Conservation (phyloP, 495 filamentous ascomycete genomes). For the Daldinia vernicosa region DNA sequence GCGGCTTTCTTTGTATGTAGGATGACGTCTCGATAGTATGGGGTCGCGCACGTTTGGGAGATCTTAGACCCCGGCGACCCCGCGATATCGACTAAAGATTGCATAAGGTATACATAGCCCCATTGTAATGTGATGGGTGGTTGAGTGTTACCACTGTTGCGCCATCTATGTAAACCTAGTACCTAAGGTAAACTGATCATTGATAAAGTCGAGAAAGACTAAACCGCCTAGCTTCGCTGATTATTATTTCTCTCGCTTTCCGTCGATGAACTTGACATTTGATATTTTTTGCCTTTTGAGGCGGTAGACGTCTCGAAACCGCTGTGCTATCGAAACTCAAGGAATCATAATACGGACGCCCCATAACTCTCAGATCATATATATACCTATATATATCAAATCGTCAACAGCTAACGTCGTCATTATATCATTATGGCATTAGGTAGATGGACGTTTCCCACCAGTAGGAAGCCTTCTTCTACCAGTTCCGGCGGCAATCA, state of each 20-base stretch:
- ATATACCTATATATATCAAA: neutral
- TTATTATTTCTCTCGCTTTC: neutral
- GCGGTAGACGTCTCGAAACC: slow-evolving; percentile 2
- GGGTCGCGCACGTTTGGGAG: slow-evolving; percentile 23
- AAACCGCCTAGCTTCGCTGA: neutral
- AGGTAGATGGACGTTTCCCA: slow-evolving; percentile 36
- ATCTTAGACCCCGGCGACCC: slow-evolving; percentile 40
- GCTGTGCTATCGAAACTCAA: neutral
- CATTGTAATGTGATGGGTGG: slow-evolving; percentile 25
- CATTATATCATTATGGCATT: slow-evolving; percentile 27
- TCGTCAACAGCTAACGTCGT: neutral
- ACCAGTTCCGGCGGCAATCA: slow-evolving; percentile 23
- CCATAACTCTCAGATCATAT: neutral
- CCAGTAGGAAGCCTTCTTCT: slow-evolving; percentile 34
- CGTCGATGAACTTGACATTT: slow-evolving; percentile 3
- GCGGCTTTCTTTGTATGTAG: slow-evolving; percentile 24
- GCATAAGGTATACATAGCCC: slow-evolving; percentile 9
- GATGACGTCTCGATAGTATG: slow-evolving; percentile 33
- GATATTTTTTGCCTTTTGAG: slow-evolving; percentile 6
- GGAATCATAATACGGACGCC: neutral
- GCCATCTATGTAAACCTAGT: slow-evolving; percentile 16
- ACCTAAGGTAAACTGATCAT: neutral
- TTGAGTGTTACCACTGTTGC: slow-evolving; percentile 26
- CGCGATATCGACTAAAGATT: slow-evolving; percentile 27
- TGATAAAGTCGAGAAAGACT: slow-evolving; percentile 15